These are phyloP conservation scores for Leishmania arabica DNA, from an alignment of 208 protist species.

Conservation along the genomic window DNA sequence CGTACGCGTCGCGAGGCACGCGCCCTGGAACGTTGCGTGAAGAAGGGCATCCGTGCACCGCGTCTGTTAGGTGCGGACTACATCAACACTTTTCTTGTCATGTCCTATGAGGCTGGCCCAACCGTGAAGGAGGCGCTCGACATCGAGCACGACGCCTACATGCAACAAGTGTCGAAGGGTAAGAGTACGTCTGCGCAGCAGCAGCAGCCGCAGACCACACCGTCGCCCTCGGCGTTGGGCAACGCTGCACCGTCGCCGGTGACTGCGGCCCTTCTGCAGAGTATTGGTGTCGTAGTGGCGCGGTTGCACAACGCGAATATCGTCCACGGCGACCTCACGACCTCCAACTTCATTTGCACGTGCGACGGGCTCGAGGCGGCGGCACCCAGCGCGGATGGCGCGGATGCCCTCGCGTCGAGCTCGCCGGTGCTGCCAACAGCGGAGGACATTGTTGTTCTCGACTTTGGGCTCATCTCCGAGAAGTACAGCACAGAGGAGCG, in stretches of 20 bases:
- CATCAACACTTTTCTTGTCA: slow-evolving; percentile 56
- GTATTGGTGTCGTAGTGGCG: slow-evolving; percentile 90
- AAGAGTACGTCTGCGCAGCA: neutral
- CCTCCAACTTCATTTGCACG: slow-evolving; percentile 95
- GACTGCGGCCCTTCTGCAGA: slow-evolving; percentile 39
- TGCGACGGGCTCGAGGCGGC: neutral
- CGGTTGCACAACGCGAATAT: slow-evolving; percentile 92
- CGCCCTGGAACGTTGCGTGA: slow-evolving; percentile 61
- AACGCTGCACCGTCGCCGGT: slow-evolving; percentile 25
- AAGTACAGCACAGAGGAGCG: slow-evolving; percentile 94
- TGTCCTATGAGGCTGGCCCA: slow-evolving; percentile 78
- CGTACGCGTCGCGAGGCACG: slow-evolving; percentile 79
- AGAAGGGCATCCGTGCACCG: slow-evolving; percentile 67
- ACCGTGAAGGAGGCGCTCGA: slow-evolving; percentile 77
- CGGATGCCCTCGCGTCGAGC: neutral
- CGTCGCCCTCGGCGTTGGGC: slow-evolving; percentile 17
- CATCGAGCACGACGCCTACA: slow-evolving; percentile 17
- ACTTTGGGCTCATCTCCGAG: slow-evolving; percentile 96
- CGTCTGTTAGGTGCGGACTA: slow-evolving; percentile 65
- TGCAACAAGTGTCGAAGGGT: neutral
- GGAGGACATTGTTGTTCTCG: slow-evolving; percentile 90
- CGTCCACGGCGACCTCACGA: slow-evolving; percentile 98
- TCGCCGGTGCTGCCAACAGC: slow-evolving; percentile 6
- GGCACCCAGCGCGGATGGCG: neutral
- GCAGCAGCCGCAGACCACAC: neutral